phyloP scores from a whole-genome alignment of 495 filamentous ascomycete genomes.

The Cetradonia linearis region DNA sequence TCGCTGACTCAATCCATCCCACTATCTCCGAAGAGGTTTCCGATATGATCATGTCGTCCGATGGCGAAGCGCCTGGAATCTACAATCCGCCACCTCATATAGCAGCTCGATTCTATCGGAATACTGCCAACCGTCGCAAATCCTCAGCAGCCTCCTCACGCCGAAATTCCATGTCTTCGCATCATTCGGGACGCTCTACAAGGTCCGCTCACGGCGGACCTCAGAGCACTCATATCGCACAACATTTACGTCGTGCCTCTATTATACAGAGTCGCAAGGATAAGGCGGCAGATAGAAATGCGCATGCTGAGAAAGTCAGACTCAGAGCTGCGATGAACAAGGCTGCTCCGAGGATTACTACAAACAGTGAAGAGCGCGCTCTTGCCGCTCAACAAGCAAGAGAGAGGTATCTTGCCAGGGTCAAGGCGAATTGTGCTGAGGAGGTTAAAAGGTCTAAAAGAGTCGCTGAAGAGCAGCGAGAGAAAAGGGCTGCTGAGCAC shows the following conservation, averaged over 20 bases:
- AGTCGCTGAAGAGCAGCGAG: slow-evolving; percentile 83
- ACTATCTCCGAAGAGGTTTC: slow-evolving; percentile 22
- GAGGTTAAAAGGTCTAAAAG: slow-evolving; percentile 92
- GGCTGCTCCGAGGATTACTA: slow-evolving; percentile 51
- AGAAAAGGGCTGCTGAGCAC: slow-evolving; percentile 79
- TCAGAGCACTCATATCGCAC: slow-evolving; percentile 74
- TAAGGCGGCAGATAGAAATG: slow-evolving; percentile 81
- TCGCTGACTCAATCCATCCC: slow-evolving; percentile 19
- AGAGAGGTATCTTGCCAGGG: slow-evolving; percentile 84
- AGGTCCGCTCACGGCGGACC: slow-evolving; percentile 53
- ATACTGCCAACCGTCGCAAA: slow-evolving; percentile 58
- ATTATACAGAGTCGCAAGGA: slow-evolving; percentile 92
- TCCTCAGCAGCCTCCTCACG: slow-evolving; percentile 80
- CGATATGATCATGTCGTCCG: slow-evolving; percentile 31
- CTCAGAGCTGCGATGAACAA: slow-evolving; percentile 77
- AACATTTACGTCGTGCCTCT: slow-evolving; percentile 80
- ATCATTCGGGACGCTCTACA: slow-evolving; percentile 62
- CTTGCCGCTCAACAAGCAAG: slow-evolving; percentile 84
- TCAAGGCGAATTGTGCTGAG: slow-evolving; percentile 86
- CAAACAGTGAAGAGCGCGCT: slow-evolving; percentile 69
- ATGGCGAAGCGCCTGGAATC: slow-evolving; percentile 35
- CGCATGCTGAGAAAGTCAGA: slow-evolving; percentile 95
- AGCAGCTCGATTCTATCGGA: slow-evolving; percentile 69
- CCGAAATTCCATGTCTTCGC: slow-evolving; percentile 80
- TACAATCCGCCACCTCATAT: slow-evolving; percentile 69